phyloP scores from a whole-genome alignment of 345 rosid species.

The Alliaria petiolata region DNA sequence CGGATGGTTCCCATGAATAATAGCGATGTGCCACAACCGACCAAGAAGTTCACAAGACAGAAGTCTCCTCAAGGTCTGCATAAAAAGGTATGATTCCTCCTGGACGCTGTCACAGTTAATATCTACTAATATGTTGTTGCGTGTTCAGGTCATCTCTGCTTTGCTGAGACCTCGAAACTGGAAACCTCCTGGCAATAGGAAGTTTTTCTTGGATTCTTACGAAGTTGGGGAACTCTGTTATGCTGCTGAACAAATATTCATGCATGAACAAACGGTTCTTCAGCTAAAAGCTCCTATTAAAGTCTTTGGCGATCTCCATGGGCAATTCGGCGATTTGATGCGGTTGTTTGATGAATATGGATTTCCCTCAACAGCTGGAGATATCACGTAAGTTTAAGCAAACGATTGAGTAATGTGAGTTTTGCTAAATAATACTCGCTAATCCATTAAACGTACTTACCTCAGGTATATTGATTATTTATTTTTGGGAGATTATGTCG shows the following conservation, averaged over 20 bases:
- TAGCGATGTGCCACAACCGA: conserved; percentile 61
- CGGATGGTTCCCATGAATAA: conserved; percentile 80
- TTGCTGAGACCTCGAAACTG: conserved; percentile 95
- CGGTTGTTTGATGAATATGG: conserved; percentile 96
- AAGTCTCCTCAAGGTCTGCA: conserved; percentile 94
- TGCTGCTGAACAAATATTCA: conserved; percentile 96
- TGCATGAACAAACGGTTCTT: conserved; percentile 95
- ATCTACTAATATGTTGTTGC: conserved; percentile 17
- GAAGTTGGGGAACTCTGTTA: conserved; percentile 99
- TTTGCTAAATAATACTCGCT: background rate
- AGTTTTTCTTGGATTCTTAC: conserved; percentile 91
- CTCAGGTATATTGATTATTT: conserved; percentile 92
- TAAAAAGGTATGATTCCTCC: conserved; percentile 63
- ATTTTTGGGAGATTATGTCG: conserved; percentile 96
- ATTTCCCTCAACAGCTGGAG: conserved; percentile 97
- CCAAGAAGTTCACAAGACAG: conserved; percentile 80
- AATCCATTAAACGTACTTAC: background rate
- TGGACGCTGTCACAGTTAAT: background rate
- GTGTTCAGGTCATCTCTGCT: conserved; percentile 81
- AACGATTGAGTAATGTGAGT: background rate
- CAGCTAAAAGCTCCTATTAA: conserved; percentile 93
- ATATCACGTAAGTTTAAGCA: conserved; percentile 70
- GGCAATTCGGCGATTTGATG: conserved; percentile 98
- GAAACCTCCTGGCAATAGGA: conserved; percentile 92
- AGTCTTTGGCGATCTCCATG: conserved; percentile 97